Percentiles rank a stretch among this genome's conserved stretches.
These are phyloP conservation scores for Heterobasidion parviporum DNA, from an alignment of 1,284 basidiomycete genomes.

Conservation along the genomic window DNA sequence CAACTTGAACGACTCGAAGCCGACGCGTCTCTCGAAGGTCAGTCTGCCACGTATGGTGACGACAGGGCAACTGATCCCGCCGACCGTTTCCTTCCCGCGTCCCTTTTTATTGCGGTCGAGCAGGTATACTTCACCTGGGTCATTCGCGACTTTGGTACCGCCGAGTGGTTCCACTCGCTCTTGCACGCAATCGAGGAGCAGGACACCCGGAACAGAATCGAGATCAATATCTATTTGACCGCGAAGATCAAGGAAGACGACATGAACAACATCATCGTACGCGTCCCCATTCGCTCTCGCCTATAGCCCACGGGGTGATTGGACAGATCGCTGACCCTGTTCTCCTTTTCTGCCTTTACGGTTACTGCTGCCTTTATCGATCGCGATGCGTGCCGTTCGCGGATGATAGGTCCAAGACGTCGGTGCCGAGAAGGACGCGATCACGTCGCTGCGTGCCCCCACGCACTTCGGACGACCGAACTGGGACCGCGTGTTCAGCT, in stretches of 20 bases:
- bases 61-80: too few relatives aligned
- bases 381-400: background rate
- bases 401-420: conserved; percentile 64
- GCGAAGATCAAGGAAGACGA: conserved; percentile 84
- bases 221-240: conserved; percentile 89
- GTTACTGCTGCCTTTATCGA: background rate
- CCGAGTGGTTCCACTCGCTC: conserved; percentile 92
- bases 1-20: conserved; percentile 61
- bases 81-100: background rate
- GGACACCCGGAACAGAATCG: conserved; percentile 73
- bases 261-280: conserved; percentile 80
- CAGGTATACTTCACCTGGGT: conserved; percentile 78
- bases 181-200: conserved; percentile 88
- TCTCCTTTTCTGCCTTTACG: background rate
- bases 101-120: conserved; percentile 19
- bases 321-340: background rate
- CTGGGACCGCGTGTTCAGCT: conserved; percentile 79
- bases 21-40: conserved; percentile 66
- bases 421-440: conserved; percentile 81
- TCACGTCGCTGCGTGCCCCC: conserved; percentile 77
- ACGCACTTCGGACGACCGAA: conserved; percentile 94
- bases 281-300: conserved; percentile 14
- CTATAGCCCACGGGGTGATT: background rate
- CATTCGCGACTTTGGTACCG: conserved; percentile 78
- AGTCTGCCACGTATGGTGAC: background rate